Evolutionary conservation across 2,329 filamentous ascomycete genomes (phyloP).

Genomic region (Trichoderma citrinoviride): DNA sequence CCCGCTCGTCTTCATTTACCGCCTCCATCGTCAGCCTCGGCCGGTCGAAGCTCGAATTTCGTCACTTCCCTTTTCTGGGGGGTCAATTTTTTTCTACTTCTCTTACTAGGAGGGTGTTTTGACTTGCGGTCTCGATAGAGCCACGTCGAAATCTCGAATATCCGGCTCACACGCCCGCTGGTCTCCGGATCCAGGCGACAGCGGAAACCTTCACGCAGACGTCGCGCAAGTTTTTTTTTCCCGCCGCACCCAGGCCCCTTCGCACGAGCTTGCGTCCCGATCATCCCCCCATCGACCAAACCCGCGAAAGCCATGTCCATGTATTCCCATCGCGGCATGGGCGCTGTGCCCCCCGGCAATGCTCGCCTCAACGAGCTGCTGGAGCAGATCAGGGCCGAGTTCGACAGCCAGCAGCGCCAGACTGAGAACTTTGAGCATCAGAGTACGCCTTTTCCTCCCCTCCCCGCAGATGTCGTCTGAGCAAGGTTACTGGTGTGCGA

Average conservation of each 20-base stretch:
- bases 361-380: conserved; percentile 85
- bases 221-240: too few species aligned
- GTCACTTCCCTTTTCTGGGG: background rate
- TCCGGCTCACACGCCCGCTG: conserved; percentile 21
- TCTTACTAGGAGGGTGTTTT: background rate
- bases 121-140: conserved; percentile 4
- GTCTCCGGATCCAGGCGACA: conserved; percentile 22
- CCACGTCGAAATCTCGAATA: conserved; percentile 21
- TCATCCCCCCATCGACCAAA: background rate
- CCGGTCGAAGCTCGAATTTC: background rate
- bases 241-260: conserved; percentile 18
- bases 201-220: background rate
- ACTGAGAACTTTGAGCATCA: conserved; percentile 89
- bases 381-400: conserved; percentile 86
- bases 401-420: conserved; percentile 78
- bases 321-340: conserved; percentile 89
- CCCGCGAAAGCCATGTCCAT: conserved; percentile 57
- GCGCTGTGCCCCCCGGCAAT: conserved; percentile 59
- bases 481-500: background rate
- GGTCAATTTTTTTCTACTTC: background rate
- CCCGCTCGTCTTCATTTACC: background rate
- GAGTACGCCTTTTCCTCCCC: conserved; percentile 60
- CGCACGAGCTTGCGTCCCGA: conserved; percentile 5
- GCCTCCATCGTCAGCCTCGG: conserved; percentile 16
- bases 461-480: background rate